Evolutionary conservation across 768 basidiomycete genomes (phyloP).

Genomic region (Omphalotus guepiniiformis): DNA sequence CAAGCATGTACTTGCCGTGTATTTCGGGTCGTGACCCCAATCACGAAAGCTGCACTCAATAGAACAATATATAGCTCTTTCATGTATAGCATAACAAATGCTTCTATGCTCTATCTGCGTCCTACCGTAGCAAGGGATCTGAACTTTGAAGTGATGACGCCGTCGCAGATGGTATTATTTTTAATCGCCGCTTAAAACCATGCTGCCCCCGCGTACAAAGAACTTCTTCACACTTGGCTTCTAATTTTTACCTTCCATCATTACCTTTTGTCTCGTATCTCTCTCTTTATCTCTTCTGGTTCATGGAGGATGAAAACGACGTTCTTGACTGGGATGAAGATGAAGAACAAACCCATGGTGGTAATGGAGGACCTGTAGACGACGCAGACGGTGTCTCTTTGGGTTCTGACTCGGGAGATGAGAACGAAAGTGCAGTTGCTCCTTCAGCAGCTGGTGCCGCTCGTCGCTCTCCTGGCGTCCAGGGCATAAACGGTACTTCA

Average conservation of each 20-base stretch:
- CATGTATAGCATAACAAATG: background rate
- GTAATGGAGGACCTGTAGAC: conserved; percentile 23
- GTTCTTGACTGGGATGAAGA: conserved; percentile 48
- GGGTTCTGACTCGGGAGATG: conserved; percentile 50
- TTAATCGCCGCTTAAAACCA: no score
- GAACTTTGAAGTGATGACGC: no score
- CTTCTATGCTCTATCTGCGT: background rate
- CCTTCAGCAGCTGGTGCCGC: conserved; percentile 17
- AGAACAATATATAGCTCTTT: background rate
- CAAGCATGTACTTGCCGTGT: conserved; percentile 69
- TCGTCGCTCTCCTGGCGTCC: conserved; percentile 14
- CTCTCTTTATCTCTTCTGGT: conserved; percentile 1
- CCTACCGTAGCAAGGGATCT: no score
- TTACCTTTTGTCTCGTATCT: background rate
- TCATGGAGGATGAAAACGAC: conserved; percentile 43
- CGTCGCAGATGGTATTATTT: no score
- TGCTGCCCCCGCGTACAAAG: no score
- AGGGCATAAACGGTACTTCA: background rate
- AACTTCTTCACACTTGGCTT: background rate
- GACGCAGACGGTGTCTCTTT: conserved; percentile 41
- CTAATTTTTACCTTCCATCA: background rate
- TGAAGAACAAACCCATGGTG: conserved; percentile 24
- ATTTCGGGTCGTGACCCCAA: conserved; percentile 63
- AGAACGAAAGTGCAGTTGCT: conserved; percentile 40
- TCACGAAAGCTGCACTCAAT: no score